A percentile compares a stretch with the other conserved stretches of the same genome.
phyloP scores from a whole-genome alignment of 1,284 basidiomycete genomes.

The Puccinia coronata region DNA sequence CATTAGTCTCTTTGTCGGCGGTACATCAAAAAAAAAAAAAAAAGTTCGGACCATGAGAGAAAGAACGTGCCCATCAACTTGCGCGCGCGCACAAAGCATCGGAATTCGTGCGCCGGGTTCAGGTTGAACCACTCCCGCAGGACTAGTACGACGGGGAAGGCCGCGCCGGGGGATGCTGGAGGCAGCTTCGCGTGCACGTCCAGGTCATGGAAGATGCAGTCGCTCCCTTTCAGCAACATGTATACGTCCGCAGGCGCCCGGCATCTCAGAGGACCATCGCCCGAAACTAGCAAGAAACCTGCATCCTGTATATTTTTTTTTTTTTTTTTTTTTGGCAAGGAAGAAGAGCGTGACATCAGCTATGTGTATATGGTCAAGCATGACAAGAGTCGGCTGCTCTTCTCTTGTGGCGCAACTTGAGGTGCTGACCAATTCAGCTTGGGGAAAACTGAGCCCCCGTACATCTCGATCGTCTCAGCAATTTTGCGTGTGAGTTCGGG shows the following conservation, averaged over 20 bases:
- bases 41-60: background rate
- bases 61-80: constrained; percentile 68
- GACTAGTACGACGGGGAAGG: constrained; percentile 77
- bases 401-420: constrained; percentile 63
- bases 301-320: constrained; percentile 3
- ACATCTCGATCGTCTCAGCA: constrained; percentile 68
- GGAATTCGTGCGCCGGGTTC: constrained; percentile 76
- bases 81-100: constrained; percentile 79
- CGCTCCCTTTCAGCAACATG: constrained; percentile 85
- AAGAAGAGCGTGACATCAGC: constrained; percentile 47
- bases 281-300: constrained; percentile 64
- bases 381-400: background rate
- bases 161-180: background rate
- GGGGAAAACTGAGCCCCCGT: constrained; percentile 80
- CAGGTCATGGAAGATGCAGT: constrained; percentile 82
- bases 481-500: constrained; percentile 77
- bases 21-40: background rate
- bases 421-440: constrained; percentile 93
- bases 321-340: background rate
- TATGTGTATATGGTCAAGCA: background rate
- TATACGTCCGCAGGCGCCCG: constrained; percentile 86
- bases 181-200: constrained; percentile 66
- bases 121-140: constrained; percentile 87
- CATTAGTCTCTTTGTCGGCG: background rate
- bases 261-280: constrained; percentile 74